Base-by-base conservation (phyloP, 345 rosid species). In the Abelmoschus esculentus region DNA sequence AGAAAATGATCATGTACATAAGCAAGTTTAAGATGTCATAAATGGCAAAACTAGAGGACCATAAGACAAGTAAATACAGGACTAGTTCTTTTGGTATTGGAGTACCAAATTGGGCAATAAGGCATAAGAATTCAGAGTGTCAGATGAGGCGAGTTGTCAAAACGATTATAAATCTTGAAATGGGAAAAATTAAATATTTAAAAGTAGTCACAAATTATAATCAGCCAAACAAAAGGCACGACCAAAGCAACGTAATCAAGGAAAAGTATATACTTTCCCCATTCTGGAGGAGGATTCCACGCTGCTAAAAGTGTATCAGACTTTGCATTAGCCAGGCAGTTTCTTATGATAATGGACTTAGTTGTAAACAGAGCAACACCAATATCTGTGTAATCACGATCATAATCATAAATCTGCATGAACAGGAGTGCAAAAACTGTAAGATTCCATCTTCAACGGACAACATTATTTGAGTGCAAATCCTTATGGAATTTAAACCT, bases 261-360 rank as follows among this genome's bases (percentile, higher is more conserved):
- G 66, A 73, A 70, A 82, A 56, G 61, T 4, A 22, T 84, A 57
- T 91, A 95, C 99, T 90, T 95, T 82, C 96, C 99, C 99, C 98
- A 95, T 79, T 90, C 99, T 56, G 90, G 78, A 12, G 98, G 99
- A 80, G 99, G 90, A 85, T 95, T 90, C 99, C 97, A 95, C 14
- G 99, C 89, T 31, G 99, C 86, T 76, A 95, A 76, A 75, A 95
- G 91, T 89, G 79, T 95, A 79, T 86, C 96, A 64, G 96, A 91
- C 82, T 95, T 95, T 69, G 88, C 96, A 81, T 88, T 83, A 40
- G 78, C 84, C 67, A 90, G 81, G 76, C 97, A 90, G 78, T 95
- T 95, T 74, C 98, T 86, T 63, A 90, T 89, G 72, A 91, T 93
- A 72, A 87, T 79, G 70, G 63, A 81, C 81, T 89, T 95, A 52